phyloP scores from a whole-genome alignment of 805 yeast genomes.

The Naumovozyma dairenensis region DNA sequence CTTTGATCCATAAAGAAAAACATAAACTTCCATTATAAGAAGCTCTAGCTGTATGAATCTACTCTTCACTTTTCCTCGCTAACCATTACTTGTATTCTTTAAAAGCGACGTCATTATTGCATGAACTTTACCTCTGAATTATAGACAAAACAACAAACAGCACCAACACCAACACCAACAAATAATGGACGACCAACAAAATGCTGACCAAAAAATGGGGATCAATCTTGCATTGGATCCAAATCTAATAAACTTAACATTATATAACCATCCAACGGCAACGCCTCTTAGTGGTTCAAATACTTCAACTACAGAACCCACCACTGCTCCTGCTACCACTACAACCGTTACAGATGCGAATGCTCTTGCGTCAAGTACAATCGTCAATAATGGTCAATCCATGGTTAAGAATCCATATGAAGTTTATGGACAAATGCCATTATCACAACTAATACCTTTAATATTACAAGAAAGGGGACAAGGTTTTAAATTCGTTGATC shows the following conservation, averaged over 20 bases:
- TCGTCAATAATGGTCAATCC: constrained; percentile 1
- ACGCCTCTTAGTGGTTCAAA: background rate
- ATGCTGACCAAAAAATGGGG: too few relatives aligned
- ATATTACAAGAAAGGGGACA: constrained; percentile 50
- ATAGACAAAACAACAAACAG: too few relatives aligned
- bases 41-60: too few relatives aligned
- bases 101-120: too few relatives aligned
- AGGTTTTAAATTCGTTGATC: constrained; percentile 34
- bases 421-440: constrained; percentile 30
- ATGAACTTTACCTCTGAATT: too few relatives aligned
- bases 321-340: background rate
- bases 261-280: constrained; percentile 1
- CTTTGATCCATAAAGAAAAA: too few relatives aligned
- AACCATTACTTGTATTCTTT: too few relatives aligned
- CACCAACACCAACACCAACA: too few relatives aligned
- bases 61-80: too few relatives aligned
- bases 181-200: background rate
- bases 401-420: constrained; percentile 26
- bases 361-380: background rate
- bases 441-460: constrained; percentile 49
- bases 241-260: constrained; percentile 20
- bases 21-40: too few relatives aligned
- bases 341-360: background rate
- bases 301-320: background rate
- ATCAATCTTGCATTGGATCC: constrained; percentile 29